Base-by-base conservation (phyloP, 2,329 filamentous ascomycete genomes). In the Amylocarpus encephaloides region DNA sequence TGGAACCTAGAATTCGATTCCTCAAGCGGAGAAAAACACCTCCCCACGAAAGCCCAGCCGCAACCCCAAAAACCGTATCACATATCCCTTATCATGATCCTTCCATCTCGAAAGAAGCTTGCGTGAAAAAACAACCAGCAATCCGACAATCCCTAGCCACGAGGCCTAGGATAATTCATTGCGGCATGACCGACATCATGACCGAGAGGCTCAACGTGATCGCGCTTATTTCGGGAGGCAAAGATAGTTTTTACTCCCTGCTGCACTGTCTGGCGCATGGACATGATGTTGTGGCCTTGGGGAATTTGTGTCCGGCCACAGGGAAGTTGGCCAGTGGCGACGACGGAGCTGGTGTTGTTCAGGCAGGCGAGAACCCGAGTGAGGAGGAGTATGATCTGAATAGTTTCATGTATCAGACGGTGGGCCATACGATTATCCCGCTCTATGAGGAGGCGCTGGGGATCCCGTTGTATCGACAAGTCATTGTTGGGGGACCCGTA, bases 351-450 rank as follows among this genome's bases (percentile, higher is more conserved):
- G 11, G 38, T 13, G n/a, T 10, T 43, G 6, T 41, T 34, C 53
- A 49, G 30, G 54, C 58, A 5, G 67, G 65, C 39, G 3, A 3
- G 38, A 11, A 16, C 13, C 5, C 13, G 10, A 33, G 13, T 26
- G 66, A 68, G 5, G 72, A 77, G 33, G 72, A 75, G 55, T 71
- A 77, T 49, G 88, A 97, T 67, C 77, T 95, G 61, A 89, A 98
- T 69, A 96, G 91, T 72, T 97, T 93, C 82, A 98, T 98, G 93
- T 98, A 97, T 74, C 93, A 98, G 73, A 98, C 93, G 2, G 88
- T 96, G 53, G 93, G 93, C 11, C 89, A 97, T 69, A 78, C 82
- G 51, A 74, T 96, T 15, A 85, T 97, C 50, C 89, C 91, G 2
- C 77, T 95, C 13, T 97, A 96, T 66, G 83, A 84, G 53, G 69